A percentile compares a stretch with the other conserved stretches of the same genome.
These are phyloP conservation scores for Sphagnum fallax DNA, from an alignment of 228 moss, liverwort and hornwort genomes.

Conservation along the genomic window DNA sequence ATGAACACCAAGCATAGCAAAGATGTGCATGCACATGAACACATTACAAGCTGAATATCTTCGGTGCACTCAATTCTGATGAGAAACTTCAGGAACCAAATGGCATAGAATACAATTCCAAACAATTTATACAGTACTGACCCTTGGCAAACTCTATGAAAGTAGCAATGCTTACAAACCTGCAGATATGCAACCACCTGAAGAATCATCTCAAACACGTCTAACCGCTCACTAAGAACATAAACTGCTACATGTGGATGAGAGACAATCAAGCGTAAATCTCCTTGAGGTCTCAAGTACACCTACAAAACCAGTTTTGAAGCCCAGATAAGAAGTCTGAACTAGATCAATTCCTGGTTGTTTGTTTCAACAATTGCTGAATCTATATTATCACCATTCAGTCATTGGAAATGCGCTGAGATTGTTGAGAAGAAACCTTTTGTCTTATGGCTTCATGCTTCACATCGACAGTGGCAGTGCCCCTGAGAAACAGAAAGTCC, in stretches of 20 bases:
- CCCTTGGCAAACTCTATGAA: background rate
- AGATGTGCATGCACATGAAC: background rate
- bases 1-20: background rate
- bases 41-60: background rate
- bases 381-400: too few species aligned
- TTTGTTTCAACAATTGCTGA: background rate
- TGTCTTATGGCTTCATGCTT: conserved; percentile 8
- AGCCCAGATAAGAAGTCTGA: background rate
- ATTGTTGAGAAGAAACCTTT: conserved; percentile 15
- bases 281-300: conserved; percentile 81
- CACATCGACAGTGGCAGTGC: conserved; percentile 9
- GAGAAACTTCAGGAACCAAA: background rate
- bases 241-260: conserved; percentile 66
- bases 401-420: too few species aligned
- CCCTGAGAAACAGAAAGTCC: too few species aligned
- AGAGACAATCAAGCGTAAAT: conserved; percentile 75
- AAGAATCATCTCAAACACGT: conserved; percentile 64
- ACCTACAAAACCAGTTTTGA: conserved; percentile 38
- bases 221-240: conserved; percentile 58
- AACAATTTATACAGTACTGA: background rate
- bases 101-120: background rate
- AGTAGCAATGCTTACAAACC: conserved; percentile 26
- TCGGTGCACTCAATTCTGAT: background rate
- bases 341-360: background rate
- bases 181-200: conserved; percentile 69